These are phyloP conservation scores for Globisporangium camurandrum DNA, from an alignment of 352 stramenopile genomes.

Conservation along the genomic window DNA sequence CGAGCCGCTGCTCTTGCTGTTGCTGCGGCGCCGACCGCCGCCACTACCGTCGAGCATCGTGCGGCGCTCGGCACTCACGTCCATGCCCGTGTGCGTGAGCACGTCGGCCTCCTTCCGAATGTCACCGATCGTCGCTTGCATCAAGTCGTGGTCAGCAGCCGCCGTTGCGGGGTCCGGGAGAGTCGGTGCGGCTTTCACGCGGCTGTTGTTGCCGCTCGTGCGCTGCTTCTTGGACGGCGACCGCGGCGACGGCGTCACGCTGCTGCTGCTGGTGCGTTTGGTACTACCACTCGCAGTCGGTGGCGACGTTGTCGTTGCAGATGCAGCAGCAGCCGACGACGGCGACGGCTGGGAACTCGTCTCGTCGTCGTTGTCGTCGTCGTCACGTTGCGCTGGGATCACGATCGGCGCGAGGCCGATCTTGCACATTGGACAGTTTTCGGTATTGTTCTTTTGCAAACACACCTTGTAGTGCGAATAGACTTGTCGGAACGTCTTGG, in stretches of 20 bases:
- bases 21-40: slow-evolving; percentile 17
- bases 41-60: slow-evolving; percentile 83
- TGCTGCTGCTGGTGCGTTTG: slow-evolving; percentile 27
- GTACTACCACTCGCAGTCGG: slow-evolving; percentile 19
- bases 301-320: slow-evolving; percentile 13
- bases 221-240: slow-evolving; percentile 74
- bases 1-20: too few species aligned
- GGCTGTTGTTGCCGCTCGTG: slow-evolving; percentile 37
- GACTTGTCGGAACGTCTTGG: slow-evolving; percentile 83
- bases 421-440: slow-evolving; percentile 81
- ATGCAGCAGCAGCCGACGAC: slow-evolving; percentile 21
- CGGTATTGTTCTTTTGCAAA: slow-evolving; percentile 67
- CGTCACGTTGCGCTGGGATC: slow-evolving; percentile 5
- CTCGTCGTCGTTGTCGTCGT: slow-evolving; percentile 2
- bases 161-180: slow-evolving; percentile 19
- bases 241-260: slow-evolving; percentile 46
- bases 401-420: slow-evolving; percentile 65
- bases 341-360: slow-evolving; percentile 22
- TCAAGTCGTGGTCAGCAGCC: slow-evolving; percentile 38
- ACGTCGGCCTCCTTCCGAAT: slow-evolving; percentile 81
- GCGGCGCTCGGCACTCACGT: slow-evolving; percentile 59
- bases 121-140: slow-evolving; percentile 54
- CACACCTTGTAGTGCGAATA: slow-evolving; percentile 80
- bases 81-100: slow-evolving; percentile 77
- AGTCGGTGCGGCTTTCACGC: slow-evolving; percentile 22